Conservation (phyloP, 1,284 basidiomycete species). For the Xerocomus nothofagi region DNA sequence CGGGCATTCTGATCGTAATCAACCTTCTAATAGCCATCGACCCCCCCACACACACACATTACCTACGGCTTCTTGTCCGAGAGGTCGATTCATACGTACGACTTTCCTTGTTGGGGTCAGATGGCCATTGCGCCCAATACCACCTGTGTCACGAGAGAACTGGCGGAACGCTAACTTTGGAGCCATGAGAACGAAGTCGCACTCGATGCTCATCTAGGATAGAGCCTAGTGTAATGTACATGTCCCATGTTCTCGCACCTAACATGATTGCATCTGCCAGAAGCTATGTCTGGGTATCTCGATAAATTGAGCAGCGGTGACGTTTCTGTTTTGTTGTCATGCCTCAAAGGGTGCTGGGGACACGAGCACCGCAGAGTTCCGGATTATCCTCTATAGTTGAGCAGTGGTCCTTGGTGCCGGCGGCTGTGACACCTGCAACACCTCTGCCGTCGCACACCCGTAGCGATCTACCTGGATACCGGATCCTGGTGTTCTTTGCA, state of each 20-base stretch:
- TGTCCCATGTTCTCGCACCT: background rate
- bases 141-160: background rate
- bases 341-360: background rate
- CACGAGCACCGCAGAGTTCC: background rate
- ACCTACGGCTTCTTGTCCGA: background rate
- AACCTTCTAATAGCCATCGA: background rate
- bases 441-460: background rate
- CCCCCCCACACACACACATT: background rate
- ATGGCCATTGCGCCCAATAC: background rate
- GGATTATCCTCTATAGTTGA: background rate
- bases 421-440: background rate
- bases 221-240: background rate
- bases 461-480: background rate
- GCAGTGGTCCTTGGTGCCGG: background rate
- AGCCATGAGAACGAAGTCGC: background rate
- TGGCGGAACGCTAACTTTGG: background rate
- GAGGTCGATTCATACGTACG: slow-evolving; percentile 3
- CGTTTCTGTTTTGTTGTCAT: background rate
- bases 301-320: background rate
- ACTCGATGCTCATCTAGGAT: background rate
- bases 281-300: background rate
- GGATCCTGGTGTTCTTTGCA: background rate
- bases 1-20: background rate
- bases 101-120: slow-evolving; percentile 12
- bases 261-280: background rate